Evolutionary conservation across 1,284 basidiomycete genomes (phyloP).

Genomic region (Sparassis latifolia): DNA sequence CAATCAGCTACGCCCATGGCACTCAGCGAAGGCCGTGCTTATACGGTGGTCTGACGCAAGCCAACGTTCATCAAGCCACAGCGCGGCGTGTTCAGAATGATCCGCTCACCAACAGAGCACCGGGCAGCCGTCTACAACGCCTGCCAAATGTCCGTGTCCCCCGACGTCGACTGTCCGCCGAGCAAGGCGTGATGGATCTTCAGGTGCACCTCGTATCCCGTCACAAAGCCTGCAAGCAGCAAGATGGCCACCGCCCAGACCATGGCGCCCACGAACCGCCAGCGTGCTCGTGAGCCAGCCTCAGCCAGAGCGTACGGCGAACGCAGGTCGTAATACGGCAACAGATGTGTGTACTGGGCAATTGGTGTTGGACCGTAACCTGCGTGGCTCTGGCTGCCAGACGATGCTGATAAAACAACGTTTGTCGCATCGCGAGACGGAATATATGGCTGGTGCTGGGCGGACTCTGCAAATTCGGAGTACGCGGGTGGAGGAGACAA

Average conservation of each 20-base stretch:
- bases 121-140: background rate
- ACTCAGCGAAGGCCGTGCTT: background rate
- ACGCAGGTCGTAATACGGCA: conserved; percentile 29
- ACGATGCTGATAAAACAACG: conserved; percentile 9
- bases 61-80: background rate
- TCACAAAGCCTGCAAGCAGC: conserved; percentile 17
- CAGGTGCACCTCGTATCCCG: conserved; percentile 19
- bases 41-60: background rate
- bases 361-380: conserved; percentile 27
- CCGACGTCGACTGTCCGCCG: conserved; percentile 3
- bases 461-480: conserved; percentile 15
- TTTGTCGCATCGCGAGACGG: conserved; percentile 7
- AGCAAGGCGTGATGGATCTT: conserved; percentile 9
- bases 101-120: background rate
- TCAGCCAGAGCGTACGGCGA: conserved; percentile 22
- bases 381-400: conserved; percentile 11
- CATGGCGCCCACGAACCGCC: conserved; percentile 24
- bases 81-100: background rate
- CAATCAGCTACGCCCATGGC: background rate
- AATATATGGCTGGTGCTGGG: conserved; percentile 7
- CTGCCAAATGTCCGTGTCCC: background rate
- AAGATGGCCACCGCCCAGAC: conserved; percentile 23
- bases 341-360: conserved; percentile 21
- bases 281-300: conserved; percentile 21
- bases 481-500: conserved; percentile 24